Base-by-base conservation (phyloP, 805 yeast species). In the Saturnispora kantuleensis region DNA sequence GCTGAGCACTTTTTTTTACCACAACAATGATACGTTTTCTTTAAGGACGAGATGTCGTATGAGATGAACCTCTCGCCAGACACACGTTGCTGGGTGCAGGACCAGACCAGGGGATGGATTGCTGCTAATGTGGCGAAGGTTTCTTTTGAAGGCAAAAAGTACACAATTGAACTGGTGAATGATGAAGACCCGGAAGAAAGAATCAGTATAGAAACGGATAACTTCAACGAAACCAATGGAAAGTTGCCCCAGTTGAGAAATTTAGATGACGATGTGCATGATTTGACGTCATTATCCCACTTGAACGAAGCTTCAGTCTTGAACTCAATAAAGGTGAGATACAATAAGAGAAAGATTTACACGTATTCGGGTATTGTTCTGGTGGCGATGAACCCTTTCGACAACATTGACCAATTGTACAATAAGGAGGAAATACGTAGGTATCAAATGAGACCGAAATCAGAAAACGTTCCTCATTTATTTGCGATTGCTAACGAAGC, bases 401-500 rank as follows among this genome's bases (percentile, higher is more conserved):
- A 87, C 60, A 73, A 82, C 51, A 84, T 88, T 32, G 96, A 88
- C 60, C 85, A 84, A 56, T 68, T 90, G 38, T 90, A 90, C 63
- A 79, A 95, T 2, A 84, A 83, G 34, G 96, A 89, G 55, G 82
- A 88, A 58, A 86, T 90, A 47, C 95, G 86, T 63, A 89, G 95
- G 15, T 90, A 90, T 60, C 85, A 96, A 11, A 95, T 96, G 30
- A 84, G 81, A 60, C 75, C 84, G 56, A 75, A 96, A 58, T 96
- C 95, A 39, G 97, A 89, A 62, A 76, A 87, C 52, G 97, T 89
- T 56, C 98, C 98, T 4, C 98, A 90, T 70, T 70, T 90, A 59
- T 90, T 90, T 63, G 95, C 97, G 33, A 90, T 90, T 54, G 97
- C 98, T 26, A 96, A 89, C 63, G 97, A 90, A 56, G 96, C 97